These are phyloP conservation scores for Zygosaccharomyces sapae DNA, from an alignment of 1,139 yeast species.

Conservation along the genomic window DNA sequence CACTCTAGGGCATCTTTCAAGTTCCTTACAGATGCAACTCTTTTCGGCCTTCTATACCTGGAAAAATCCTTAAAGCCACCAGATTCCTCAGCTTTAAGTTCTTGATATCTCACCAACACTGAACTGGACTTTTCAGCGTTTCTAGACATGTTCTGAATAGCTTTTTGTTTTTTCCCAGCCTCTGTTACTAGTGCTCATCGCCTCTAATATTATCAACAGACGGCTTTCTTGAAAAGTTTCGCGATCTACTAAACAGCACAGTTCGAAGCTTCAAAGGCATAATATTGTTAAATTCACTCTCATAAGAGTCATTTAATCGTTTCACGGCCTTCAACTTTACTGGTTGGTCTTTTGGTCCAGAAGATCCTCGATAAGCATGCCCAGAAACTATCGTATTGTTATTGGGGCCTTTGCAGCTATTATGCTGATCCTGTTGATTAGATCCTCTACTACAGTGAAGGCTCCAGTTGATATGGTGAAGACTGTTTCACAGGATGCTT, in stretches of 20 bases:
- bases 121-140: slow-evolving; percentile 75
- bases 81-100: slow-evolving; percentile 53
- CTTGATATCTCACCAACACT: slow-evolving; percentile 61
- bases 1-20: slow-evolving; percentile 72
- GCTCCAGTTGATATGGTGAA: slow-evolving; percentile 21
- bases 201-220: not conserved
- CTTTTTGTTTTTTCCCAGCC: too few relatives aligned
- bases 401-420: slow-evolving; percentile 34
- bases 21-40: slow-evolving; percentile 50
- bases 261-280: not conserved
- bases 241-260: not conserved
- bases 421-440: slow-evolving; percentile 34
- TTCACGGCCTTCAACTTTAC: not conserved
- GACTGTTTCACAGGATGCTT: slow-evolving; percentile 18
- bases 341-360: not conserved
- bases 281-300: not conserved
- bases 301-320: not conserved
- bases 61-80: slow-evolving; percentile 56
- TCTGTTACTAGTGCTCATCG: not conserved
- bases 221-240: not conserved
- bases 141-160: slow-evolving; percentile 53
- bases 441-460: slow-evolving; percentile 24
- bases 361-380: slow-evolving; percentile 3
- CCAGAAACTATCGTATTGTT: slow-evolving; percentile 34
- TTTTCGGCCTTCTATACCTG: slow-evolving; percentile 58